Conservation (phyloP, 768 basidiomycete species). For the Trametes cubensis region DNA sequence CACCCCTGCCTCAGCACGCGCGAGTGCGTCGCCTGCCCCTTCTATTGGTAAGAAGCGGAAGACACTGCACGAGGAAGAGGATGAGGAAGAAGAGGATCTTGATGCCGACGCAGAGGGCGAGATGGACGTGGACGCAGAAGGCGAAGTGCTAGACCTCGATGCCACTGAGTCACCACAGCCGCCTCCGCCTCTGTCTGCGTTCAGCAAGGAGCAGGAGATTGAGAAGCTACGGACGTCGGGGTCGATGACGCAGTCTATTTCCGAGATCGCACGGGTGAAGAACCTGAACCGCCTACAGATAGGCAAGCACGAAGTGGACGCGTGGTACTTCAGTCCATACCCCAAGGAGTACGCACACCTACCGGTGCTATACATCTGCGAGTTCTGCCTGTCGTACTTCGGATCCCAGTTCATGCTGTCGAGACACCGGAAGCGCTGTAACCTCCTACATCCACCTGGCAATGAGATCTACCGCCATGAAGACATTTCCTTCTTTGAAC, state of each 20-base stretch:
- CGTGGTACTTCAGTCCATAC: constrained; percentile 99
- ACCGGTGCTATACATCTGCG: constrained; percentile 95
- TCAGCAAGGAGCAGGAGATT: constrained; percentile 98
- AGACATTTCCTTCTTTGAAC: constrained; percentile 96
- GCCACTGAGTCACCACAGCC: constrained; percentile 52
- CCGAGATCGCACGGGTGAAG: constrained; percentile 97
- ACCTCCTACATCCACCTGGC: constrained; percentile 90
- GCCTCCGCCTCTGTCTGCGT: constrained; percentile 58
- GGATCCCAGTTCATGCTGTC: constrained; percentile 88
- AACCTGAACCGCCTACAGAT: constrained; percentile 97
- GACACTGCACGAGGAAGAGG: constrained; percentile 61
- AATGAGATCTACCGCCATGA: constrained; percentile 99
- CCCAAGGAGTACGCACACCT: constrained; percentile 98
- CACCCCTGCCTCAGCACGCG: constrained; percentile 34
- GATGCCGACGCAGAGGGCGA: constrained; percentile 69
- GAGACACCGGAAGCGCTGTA: constrained; percentile 91
- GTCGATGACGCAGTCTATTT: constrained; percentile 98
- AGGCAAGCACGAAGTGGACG: constrained; percentile 94
- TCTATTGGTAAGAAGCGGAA: constrained; percentile 68
- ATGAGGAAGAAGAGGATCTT: constrained; percentile 44
- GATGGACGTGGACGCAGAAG: constrained; percentile 41
- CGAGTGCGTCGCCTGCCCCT: constrained; percentile 61
- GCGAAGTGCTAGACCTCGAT: constrained; percentile 66
- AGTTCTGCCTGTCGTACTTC: constrained; percentile 95
- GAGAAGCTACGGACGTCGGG: constrained; percentile 97